These are phyloP conservation scores for Lodderomyces orthopsilosis DNA, from an alignment of 1,139 yeast species.

Conservation along the genomic window DNA sequence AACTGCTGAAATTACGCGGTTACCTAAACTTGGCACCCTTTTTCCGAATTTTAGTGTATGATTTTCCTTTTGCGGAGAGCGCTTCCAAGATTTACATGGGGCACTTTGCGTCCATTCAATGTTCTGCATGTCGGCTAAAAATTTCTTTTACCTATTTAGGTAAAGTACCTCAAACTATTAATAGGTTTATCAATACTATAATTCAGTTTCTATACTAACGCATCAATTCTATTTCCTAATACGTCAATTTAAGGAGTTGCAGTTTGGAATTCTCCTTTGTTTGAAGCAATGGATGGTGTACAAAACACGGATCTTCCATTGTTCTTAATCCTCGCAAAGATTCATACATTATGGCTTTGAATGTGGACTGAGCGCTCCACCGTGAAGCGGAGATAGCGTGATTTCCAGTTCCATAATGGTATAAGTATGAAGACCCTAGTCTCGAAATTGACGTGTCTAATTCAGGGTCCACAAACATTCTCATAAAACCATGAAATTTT, in stretches of 20 bases:
- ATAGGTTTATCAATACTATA: neutral
- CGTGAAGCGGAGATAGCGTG: neutral
- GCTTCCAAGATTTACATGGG: neutral
- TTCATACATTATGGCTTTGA: neutral
- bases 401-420: neutral
- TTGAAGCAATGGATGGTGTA: neutral
- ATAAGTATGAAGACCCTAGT: neutral
- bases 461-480: neutral
- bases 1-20: neutral
- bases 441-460: too few relatives aligned
- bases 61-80: conserved; percentile 1
- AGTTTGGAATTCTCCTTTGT: neutral
- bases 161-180: neutral
- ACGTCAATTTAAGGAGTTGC: neutral
- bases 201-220: neutral
- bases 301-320: neutral
- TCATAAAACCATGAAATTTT: neutral
- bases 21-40: too few relatives aligned
- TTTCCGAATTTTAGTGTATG: too few relatives aligned
- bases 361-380: neutral
- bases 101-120: neutral
- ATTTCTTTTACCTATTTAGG: neutral
- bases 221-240: neutral
- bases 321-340: neutral
- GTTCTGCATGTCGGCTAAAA: neutral